A percentile compares a stretch with the other conserved stretches of the same genome.
phyloP scores from a whole-genome alignment of 2,329 filamentous ascomycete genomes.

The Cryphonectria parasitica region DNA sequence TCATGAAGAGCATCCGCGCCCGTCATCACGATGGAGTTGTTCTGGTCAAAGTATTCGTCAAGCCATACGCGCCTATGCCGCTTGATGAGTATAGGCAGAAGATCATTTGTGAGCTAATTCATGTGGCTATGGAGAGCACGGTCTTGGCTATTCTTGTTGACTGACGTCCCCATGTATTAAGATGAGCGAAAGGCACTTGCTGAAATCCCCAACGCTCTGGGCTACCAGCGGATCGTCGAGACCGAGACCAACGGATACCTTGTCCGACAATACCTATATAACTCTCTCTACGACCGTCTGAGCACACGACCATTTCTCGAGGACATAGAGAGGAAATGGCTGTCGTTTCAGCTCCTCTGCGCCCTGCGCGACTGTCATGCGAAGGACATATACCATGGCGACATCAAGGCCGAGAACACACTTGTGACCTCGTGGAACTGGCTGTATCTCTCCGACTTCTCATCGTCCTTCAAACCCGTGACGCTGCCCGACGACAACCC shows the following conservation, averaged over 20 bases:
- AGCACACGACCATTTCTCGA: slow-evolving; percentile 96
- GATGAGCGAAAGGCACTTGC: slow-evolving; percentile 79
- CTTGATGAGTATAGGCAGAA: slow-evolving; percentile 78
- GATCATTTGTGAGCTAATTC: slow-evolving; percentile 68
- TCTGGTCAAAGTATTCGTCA: slow-evolving; percentile 92
- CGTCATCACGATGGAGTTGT: slow-evolving; percentile 89
- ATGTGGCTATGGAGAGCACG: neutral
- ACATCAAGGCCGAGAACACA: slow-evolving; percentile 98
- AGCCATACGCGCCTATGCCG: slow-evolving; percentile 82
- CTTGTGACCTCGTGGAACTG: slow-evolving; percentile 99
- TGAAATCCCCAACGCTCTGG: slow-evolving; percentile 87
- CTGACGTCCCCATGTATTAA: slow-evolving; percentile 41
- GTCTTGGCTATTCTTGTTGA: slow-evolving; percentile 14
- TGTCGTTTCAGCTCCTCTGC: slow-evolving; percentile 93
- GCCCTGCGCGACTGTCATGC: slow-evolving; percentile 90
- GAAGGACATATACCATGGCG: slow-evolving; percentile 89
- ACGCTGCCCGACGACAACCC: slow-evolving; percentile 95
- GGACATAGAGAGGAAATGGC: slow-evolving; percentile 98
- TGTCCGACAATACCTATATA: slow-evolving; percentile 93
- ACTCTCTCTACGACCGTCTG: slow-evolving; percentile 94
- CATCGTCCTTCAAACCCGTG: slow-evolving; percentile 91
- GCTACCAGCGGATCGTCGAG: slow-evolving; percentile 89
- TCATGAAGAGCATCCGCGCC: slow-evolving; percentile 95
- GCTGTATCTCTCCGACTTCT: slow-evolving; percentile 98
- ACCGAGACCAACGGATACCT: slow-evolving; percentile 91